A percentile compares a stretch with the other conserved stretches of the same genome.
Conservation (phyloP, 768 basidiomycete genomes). For the Rhodosporidiobolus sp. region DNA sequence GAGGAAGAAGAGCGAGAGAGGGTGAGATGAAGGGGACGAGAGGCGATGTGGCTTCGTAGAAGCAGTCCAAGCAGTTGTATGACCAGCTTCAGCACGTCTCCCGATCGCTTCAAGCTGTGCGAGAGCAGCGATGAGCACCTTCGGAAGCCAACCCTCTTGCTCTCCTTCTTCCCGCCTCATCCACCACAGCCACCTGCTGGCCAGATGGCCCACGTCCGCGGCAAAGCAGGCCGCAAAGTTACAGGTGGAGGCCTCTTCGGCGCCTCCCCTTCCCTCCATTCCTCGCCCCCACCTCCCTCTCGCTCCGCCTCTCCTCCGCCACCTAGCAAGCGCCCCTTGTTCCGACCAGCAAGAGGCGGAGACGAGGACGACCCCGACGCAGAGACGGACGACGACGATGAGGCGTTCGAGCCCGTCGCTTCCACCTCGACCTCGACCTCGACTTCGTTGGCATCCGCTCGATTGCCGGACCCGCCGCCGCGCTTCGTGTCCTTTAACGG, state of each 20-base stretch:
- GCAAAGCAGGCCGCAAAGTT: constrained; percentile 9
- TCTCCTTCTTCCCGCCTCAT: neutral
- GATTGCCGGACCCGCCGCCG: neutral
- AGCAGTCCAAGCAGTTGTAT: neutral
- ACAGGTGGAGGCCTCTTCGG: constrained; percentile 24
- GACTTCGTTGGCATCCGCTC: neutral
- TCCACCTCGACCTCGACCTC: neutral
- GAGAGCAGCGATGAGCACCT: too few relatives aligned
- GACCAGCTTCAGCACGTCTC: neutral
- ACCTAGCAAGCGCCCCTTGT: neutral
- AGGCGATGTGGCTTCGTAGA: too few relatives aligned
- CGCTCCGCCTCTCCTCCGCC: neutral
- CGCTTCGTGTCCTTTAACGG: neutral
- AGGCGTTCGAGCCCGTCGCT: constrained; percentile 8
- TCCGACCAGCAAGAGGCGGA: neutral
- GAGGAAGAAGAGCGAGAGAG: too few relatives aligned
- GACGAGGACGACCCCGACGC: constrained; percentile 2
- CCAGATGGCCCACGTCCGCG: constrained; percentile 7
- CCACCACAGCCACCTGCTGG: neutral
- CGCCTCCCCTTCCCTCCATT: neutral
- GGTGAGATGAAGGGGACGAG: too few relatives aligned
- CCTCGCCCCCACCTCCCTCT: neutral
- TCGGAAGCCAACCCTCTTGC: neutral
- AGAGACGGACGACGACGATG: constrained; percentile 1
- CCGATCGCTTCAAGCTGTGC: too few relatives aligned